A percentile compares a stretch with the other conserved stretches of the same genome.
phyloP scores from a whole-genome alignment of 257 asterid species.

The Solanum tarapatanum region DNA sequence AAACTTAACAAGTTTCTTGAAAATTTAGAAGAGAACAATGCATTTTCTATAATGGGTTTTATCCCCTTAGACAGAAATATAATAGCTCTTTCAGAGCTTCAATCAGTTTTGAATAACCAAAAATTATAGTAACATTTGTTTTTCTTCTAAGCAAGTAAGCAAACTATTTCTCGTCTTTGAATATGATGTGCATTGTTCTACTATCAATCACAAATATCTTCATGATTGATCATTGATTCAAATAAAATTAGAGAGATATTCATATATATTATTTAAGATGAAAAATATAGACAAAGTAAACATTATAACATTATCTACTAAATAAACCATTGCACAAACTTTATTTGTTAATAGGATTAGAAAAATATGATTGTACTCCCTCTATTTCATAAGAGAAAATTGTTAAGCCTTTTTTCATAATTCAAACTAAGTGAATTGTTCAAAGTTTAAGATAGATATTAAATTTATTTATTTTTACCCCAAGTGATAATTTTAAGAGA shows the following conservation, averaged over 20 bases:
- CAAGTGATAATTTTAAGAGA: too few relatives aligned
- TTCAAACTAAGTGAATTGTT: too few relatives aligned
- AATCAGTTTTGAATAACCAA: not conserved
- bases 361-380: not conserved
- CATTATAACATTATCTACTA: not conserved
- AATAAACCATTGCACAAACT: not conserved
- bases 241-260: not conserved
- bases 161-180: too few relatives aligned
- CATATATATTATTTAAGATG: not conserved
- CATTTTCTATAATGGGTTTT: not conserved
- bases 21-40: too few relatives aligned
- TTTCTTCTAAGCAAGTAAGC: too few relatives aligned
- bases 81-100: not conserved
- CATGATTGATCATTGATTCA: not conserved
- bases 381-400: too few relatives aligned
- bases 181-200: not conserved
- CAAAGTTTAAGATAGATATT: too few relatives aligned
- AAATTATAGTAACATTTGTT: not conserved
- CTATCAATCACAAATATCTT: not conserved
- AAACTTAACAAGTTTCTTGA: too few relatives aligned
- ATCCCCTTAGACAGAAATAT: not conserved
- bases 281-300: too few relatives aligned
- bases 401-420: too few relatives aligned
- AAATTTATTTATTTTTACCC: too few relatives aligned
- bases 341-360: not conserved